Evolutionary conservation across 208 protist species (phyloP).

Genomic region (Crithidia expoeki): DNA sequence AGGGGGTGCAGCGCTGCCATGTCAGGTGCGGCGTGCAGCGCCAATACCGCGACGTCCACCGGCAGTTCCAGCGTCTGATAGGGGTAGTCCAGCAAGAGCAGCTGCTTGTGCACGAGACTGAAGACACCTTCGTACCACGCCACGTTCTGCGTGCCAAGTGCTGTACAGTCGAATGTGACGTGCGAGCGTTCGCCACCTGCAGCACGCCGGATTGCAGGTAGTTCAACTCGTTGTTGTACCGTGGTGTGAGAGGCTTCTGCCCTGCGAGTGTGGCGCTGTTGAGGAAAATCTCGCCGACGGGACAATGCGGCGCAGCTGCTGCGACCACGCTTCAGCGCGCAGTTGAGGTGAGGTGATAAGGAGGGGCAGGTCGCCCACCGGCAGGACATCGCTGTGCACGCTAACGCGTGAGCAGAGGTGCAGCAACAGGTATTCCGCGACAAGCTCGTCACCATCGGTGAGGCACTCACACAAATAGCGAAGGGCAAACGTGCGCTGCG

Average conservation of each 20-base stretch:
- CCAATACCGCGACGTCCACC: slow-evolving; percentile 67
- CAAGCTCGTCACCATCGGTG: slow-evolving; percentile 60
- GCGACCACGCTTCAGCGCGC: slow-evolving; percentile 44
- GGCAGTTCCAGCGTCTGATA: slow-evolving; percentile 72
- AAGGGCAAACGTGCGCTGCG: not conserved
- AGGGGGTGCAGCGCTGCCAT: slow-evolving; percentile 21
- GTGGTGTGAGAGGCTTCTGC: slow-evolving; percentile 35
- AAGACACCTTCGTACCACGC: slow-evolving; percentile 63
- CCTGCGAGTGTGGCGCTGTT: not conserved
- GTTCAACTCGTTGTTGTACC: slow-evolving; percentile 58
- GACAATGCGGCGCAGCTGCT: slow-evolving; percentile 38
- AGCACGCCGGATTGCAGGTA: slow-evolving; percentile 68
- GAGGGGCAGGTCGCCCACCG: slow-evolving; percentile 83
- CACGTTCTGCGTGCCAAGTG: slow-evolving; percentile 17
- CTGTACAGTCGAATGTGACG: slow-evolving; percentile 71
- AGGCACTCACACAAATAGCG: slow-evolving; percentile 38
- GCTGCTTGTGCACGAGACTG: slow-evolving; percentile 64
- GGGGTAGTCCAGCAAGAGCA: slow-evolving; percentile 66
- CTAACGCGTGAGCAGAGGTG: slow-evolving; percentile 65
- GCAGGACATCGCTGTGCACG: slow-evolving; percentile 49
- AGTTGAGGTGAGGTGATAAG: slow-evolving; percentile 42
- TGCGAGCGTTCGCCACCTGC: slow-evolving; percentile 83
- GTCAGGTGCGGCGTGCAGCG: slow-evolving; percentile 31
- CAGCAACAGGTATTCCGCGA: slow-evolving; percentile 75
- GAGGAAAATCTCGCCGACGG: slow-evolving; percentile 64